phyloP scores from a whole-genome alignment of 352 stramenopile genomes.

The Phytopythium montanum region DNA sequence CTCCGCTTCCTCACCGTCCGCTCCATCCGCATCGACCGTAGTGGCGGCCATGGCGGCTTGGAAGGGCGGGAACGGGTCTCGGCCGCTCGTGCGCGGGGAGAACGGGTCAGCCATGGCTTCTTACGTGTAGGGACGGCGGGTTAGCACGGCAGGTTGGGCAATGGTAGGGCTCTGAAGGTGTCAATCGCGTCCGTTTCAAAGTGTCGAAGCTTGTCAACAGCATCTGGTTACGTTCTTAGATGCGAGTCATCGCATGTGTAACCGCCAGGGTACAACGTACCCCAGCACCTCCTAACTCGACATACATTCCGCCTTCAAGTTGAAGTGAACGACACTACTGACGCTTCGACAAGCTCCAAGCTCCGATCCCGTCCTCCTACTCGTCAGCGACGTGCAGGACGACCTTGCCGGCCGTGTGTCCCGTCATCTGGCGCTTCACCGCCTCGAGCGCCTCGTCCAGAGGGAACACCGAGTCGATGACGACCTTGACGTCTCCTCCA shows the following conservation, averaged over 20 bases:
- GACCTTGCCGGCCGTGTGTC: constrained; percentile 59
- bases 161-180: neutral
- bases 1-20: constrained; percentile 1
- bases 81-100: constrained; percentile 27
- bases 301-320: too few species aligned
- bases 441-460: constrained; percentile 49
- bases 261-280: too few species aligned
- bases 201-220: too few species aligned
- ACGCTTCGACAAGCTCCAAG: too few species aligned
- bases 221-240: too few species aligned
- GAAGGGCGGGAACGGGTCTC: constrained; percentile 50
- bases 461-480: constrained; percentile 38
- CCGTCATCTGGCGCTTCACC: constrained; percentile 36
- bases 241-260: neutral
- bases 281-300: too few species aligned
- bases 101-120: constrained; percentile 32
- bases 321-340: too few species aligned
- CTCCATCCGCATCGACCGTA: neutral
- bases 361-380: too few species aligned
- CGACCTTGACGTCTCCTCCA: constrained; percentile 26
- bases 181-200: too few species aligned
- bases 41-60: constrained; percentile 28
- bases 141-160: neutral
- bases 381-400: constrained; percentile 16
- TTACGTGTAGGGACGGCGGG: neutral